Percentiles rank a stretch among this genome's conserved stretches.
These are phyloP conservation scores for Prunus davidiana DNA, from an alignment of 306 rosid genomes.

Conservation along the genomic window DNA sequence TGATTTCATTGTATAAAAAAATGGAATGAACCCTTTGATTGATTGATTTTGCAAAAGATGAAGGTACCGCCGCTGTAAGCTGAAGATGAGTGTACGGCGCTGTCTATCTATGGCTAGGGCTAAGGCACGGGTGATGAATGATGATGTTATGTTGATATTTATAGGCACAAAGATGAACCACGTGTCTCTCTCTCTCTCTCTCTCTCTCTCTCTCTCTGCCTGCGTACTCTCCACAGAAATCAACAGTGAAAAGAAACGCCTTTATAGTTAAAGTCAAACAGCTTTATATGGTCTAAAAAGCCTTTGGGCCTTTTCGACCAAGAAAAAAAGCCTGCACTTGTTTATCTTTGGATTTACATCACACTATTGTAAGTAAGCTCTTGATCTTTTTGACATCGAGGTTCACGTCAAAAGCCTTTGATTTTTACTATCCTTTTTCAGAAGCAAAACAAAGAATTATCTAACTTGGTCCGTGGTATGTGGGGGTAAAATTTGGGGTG, in stretches of 20 bases:
- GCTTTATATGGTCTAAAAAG: neutral
- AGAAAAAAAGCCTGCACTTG: too few species aligned
- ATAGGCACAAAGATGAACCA: neutral
- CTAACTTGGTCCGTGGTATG: too few species aligned
- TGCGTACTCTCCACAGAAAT: neutral
- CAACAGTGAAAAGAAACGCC: too few species aligned
- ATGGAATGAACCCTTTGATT: neutral
- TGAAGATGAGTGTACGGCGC: neutral
- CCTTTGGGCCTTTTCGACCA: neutral
- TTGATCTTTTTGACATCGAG: too few species aligned
- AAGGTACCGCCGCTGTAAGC: neutral
- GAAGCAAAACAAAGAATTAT: too few species aligned
- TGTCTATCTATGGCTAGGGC: neutral
- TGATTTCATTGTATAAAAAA: constrained; percentile 12
- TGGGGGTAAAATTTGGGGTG: too few species aligned
- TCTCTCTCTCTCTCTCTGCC: neutral
- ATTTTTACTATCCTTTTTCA: too few species aligned
- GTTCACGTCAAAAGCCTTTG: too few species aligned
- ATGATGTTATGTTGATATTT: neutral
- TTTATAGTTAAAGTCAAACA: too few species aligned
- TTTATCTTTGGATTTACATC: too few species aligned
- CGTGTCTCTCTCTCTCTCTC: neutral
- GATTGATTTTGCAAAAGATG: too few species aligned
- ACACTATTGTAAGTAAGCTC: too few species aligned
- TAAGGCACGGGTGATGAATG: neutral